Evolutionary conservation across 2,329 filamentous ascomycete species (phyloP).

Genomic region (Penicillium sp.): DNA sequence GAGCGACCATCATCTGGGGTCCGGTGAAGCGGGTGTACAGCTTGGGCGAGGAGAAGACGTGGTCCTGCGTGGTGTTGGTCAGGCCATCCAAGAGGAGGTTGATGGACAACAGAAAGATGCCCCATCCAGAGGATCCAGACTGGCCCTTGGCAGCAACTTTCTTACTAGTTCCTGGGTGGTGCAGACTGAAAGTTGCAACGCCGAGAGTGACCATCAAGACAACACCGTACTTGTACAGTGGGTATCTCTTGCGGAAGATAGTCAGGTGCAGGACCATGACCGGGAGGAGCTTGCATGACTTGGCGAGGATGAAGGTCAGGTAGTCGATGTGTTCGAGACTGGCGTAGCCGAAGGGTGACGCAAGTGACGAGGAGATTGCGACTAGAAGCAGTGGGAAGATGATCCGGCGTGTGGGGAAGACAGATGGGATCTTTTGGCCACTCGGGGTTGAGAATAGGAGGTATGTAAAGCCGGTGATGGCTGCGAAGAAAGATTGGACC

Average conservation of each 20-base stretch:
- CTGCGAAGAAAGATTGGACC: slow-evolving; percentile 86
- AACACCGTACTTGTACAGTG: slow-evolving; percentile 93
- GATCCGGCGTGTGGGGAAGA: slow-evolving; percentile 76
- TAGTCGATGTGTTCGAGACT: slow-evolving; percentile 93
- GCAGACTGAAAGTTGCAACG: slow-evolving; percentile 91
- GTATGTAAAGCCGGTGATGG: slow-evolving; percentile 77
- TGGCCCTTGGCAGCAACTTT: slow-evolving; percentile 51
- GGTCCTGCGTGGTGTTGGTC: slow-evolving; percentile 94
- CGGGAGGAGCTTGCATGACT: slow-evolving; percentile 97
- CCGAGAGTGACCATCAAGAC: slow-evolving; percentile 86
- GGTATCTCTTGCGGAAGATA: slow-evolving; percentile 83
- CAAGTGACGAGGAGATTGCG: slow-evolving; percentile 80
- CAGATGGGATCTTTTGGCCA: slow-evolving; percentile 46
- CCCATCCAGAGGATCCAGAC: slow-evolving; percentile 65
- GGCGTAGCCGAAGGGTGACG: slow-evolving; percentile 94
- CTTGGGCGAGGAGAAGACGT: slow-evolving; percentile 69
- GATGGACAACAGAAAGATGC: slow-evolving; percentile 76
- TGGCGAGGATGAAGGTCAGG: slow-evolving; percentile 94
- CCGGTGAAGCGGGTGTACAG: slow-evolving; percentile 76
- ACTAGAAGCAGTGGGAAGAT: slow-evolving; percentile 77
- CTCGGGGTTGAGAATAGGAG: slow-evolving; percentile 63
- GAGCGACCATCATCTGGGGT: slow-evolving; percentile 99
- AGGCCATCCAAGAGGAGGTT: slow-evolving; percentile 95
- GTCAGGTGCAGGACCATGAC: slow-evolving; percentile 97
- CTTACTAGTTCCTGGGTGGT: slow-evolving; percentile 64